phyloP scores from a whole-genome alignment of 2,329 filamentous ascomycete species.

The Botrytis hyacinthi region DNA sequence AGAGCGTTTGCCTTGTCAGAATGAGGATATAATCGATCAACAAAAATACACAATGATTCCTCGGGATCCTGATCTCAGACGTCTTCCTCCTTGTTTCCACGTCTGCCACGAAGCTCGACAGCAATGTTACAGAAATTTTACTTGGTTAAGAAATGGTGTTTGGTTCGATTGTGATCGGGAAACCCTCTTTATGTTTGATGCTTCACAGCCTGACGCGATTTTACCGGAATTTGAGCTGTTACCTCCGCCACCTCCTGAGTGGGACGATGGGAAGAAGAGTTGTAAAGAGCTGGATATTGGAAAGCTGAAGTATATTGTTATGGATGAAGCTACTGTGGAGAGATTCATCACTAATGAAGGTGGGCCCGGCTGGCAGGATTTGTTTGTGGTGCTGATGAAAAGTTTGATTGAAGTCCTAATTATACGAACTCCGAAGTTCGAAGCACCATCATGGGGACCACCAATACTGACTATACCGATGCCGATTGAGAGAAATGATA shows the following conservation, averaged over 20 bases:
- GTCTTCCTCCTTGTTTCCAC: neutral
- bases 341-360: neutral
- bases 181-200: neutral
- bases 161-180: neutral
- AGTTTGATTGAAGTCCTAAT: neutral
- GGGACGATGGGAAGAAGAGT: neutral
- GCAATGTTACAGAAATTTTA: neutral
- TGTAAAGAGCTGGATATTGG: neutral
- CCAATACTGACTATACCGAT: neutral
- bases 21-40: neutral
- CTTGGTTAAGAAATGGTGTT: neutral
- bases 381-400: neutral
- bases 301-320: neutral
- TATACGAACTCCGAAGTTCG: neutral
- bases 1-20: no score
- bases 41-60: neutral
- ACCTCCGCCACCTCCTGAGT: neutral
- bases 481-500: neutral
- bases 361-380: neutral
- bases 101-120: neutral
- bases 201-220: neutral
- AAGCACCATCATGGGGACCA: neutral
- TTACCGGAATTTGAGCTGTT: neutral
- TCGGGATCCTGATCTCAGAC: neutral
- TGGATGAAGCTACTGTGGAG: neutral